Evolutionary conservation across 345 rosid genomes (phyloP).

Genomic region (Arabis alpina): DNA sequence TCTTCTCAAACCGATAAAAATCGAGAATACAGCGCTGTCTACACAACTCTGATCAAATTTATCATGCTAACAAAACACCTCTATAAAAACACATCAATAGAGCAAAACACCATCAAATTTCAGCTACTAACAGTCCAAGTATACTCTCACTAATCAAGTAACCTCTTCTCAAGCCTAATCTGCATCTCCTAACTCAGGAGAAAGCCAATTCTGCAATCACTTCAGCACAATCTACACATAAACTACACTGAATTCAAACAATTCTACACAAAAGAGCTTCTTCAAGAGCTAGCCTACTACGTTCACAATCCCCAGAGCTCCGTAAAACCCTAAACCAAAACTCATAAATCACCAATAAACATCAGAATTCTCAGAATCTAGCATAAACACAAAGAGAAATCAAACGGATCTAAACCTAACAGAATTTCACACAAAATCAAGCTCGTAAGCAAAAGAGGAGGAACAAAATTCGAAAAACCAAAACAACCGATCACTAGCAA

Average conservation of each 20-base stretch:
- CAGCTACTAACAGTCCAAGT: conserved; percentile 14
- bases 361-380: conserved; percentile 28
- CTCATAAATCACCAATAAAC: conserved; percentile 8
- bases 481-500: conserved; percentile 21
- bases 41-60: neutral
- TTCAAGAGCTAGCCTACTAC: conserved; percentile 4
- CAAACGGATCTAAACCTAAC: neutral
- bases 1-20: too few species aligned
- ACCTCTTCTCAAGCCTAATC: neutral
- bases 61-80: neutral
- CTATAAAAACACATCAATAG: neutral
- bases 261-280: conserved; percentile 18
- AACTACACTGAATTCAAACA: neutral
- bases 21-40: neutral
- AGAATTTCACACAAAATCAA: conserved; percentile 17
- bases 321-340: conserved; percentile 31
- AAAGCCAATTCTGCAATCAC: neutral
- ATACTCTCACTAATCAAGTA: neutral
- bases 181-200: neutral
- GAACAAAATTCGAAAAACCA: neutral
- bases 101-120: neutral
- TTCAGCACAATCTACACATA: neutral
- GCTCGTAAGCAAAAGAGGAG: neutral
- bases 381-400: conserved; percentile 1
- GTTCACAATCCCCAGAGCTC: conserved; percentile 24